Conservation (phyloP, 179 eudicot genomes). For the Beta macrorhiza region DNA sequence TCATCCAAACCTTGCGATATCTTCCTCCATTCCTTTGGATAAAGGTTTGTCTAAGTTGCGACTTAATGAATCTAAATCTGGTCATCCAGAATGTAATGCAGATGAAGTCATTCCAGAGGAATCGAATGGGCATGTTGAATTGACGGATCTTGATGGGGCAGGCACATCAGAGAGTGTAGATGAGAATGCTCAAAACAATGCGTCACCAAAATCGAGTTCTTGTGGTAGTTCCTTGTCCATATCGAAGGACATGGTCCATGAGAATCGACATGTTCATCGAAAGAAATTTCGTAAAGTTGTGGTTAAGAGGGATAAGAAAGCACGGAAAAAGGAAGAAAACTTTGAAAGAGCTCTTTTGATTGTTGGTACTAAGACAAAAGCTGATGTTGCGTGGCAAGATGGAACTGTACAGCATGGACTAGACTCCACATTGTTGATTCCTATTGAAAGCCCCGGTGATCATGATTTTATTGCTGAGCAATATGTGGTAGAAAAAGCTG, state of each 20-base stretch:
- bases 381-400: conserved; percentile 97
- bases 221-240: conserved; percentile 53
- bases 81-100: conserved; percentile 37
- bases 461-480: conserved; percentile 94
- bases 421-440: conserved; percentile 67
- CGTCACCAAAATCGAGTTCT: conserved; percentile 45
- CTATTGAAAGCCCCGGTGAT: conserved; percentile 93
- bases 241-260: conserved; percentile 62
- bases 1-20: conserved; percentile 46
- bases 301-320: conserved; percentile 74
- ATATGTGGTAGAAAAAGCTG: conserved; percentile 88
- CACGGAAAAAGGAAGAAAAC: conserved; percentile 71
- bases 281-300: conserved; percentile 89
- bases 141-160: conserved; percentile 44
- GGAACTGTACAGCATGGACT: conserved; percentile 57
- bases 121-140: conserved; percentile 38
- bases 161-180: conserved; percentile 30
- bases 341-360: conserved; percentile 83
- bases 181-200: conserved; percentile 36
- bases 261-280: conserved; percentile 71
- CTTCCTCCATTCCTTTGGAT: conserved; percentile 41
- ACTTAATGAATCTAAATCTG: conserved; percentile 39
- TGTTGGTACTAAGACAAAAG: conserved; percentile 61
- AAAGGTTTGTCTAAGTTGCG: conserved; percentile 49
- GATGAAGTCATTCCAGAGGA: conserved; percentile 47